Evolutionary conservation across 768 basidiomycete species (phyloP).

Genomic region (Lactarius hengduanensis): DNA sequence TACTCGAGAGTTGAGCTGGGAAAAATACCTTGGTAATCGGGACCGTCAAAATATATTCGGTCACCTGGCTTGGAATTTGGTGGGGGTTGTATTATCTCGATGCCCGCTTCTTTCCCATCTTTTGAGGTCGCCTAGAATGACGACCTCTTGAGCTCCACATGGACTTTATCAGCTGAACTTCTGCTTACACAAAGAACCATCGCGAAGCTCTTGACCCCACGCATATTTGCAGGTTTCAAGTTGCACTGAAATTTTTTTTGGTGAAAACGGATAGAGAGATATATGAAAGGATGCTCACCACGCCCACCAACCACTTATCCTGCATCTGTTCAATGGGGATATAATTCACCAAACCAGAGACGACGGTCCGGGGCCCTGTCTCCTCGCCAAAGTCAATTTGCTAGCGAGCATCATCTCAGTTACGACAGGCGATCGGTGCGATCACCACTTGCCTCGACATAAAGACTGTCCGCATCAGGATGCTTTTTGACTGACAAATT

Average conservation of each 20-base stretch:
- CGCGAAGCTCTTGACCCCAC: constrained; percentile 95
- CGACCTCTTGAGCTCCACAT: background rate
- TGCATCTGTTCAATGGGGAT: constrained; percentile 94
- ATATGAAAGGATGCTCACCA: constrained; percentile 48
- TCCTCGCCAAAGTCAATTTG: constrained; percentile 97
- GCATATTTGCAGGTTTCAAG: constrained; percentile 94
- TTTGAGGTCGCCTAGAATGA: constrained; percentile 76
- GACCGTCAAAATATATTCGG: constrained; percentile 91
- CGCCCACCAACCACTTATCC: constrained; percentile 76
- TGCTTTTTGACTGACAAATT: constrained; percentile 75
- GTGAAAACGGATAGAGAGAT: background rate
- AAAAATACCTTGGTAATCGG: constrained; percentile 72
- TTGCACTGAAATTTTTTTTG: constrained; percentile 58
- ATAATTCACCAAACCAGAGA: constrained; percentile 95
- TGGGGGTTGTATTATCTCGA: constrained; percentile 91
- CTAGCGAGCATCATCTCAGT: constrained; percentile 39
- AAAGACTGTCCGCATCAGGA: constrained; percentile 97
- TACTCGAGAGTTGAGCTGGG: background rate
- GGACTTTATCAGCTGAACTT: constrained; percentile 1
- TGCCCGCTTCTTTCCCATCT: constrained; percentile 84
- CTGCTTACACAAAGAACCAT: constrained; percentile 88
- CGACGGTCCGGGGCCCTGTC: constrained; percentile 91
- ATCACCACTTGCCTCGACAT: constrained; percentile 70
- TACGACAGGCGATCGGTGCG: constrained; percentile 1
- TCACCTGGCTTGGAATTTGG: constrained; percentile 86